Base-by-base conservation (phyloP, 768 basidiomycete genomes). In the Coprinopsis sp. region DNA sequence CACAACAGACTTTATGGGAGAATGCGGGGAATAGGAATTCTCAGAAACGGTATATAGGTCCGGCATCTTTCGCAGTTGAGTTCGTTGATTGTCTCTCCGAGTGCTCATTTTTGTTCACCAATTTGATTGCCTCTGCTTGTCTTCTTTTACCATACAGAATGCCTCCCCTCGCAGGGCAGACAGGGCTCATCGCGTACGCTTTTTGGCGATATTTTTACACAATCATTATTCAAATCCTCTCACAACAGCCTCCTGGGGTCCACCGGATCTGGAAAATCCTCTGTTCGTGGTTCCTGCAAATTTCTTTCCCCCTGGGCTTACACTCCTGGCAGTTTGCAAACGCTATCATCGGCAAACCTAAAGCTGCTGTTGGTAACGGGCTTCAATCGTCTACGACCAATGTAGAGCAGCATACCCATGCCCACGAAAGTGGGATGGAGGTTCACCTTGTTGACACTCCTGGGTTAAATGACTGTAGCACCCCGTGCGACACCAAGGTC, bases 221-320 rank as follows among this genome's bases (percentile, higher is more conserved):
- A n/a, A n/a, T n/a, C n/a, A n/a, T n/a, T n/a, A n/a, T n/a, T n/a
- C n/a, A n/a, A n/a, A n/a, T n/a, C n/a, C n/a, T n/a, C n/a, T n/a
- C n/a, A n/a, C n/a, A 18, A 37, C 27, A 42, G 40, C 24, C 40
- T 47, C 22, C 27, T 47, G 45, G 36, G 45, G 8, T 34, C 33
- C 21, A 47, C 45, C 3, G 45, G 45, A 3, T 36, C 45, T 1
- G 45, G 45, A 28, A 47, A 38, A 37, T 47, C 45, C 16, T 47
- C 45, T 8, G 45, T 47, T 8, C 3, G 44, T 25, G 2, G 8
- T 19, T 16, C 4, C 11, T 37, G 8, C 8, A 8, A 8, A n/a
- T n/a, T 2, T 8, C 25, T 25, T 7, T 40, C 21, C 33, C 24
- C 33, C 19, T 14, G 10, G 28, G 23, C 24, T 33, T 24, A 29